Percentiles rank a stretch among this genome's conserved stretches.
Conservation (phyloP, 192 early-diverging fungal species). For the Coemansia guatemalensis region DNA sequence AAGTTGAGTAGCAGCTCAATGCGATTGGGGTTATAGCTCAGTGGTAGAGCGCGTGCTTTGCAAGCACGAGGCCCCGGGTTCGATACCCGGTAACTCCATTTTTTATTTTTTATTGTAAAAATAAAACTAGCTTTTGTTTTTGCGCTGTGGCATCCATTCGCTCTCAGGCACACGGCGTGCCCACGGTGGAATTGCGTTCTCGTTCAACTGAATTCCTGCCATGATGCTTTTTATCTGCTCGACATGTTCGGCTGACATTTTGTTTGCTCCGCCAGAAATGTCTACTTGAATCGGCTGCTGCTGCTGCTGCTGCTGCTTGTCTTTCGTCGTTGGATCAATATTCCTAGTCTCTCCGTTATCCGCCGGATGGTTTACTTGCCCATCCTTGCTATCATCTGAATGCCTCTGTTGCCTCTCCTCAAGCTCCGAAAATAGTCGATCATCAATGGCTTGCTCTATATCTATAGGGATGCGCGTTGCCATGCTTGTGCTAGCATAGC, state of each 20-base stretch:
- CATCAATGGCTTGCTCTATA: conserved; percentile 10
- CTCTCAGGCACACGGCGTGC: conserved; percentile 37
- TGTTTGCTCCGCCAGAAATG: neutral
- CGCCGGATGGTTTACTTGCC: no score
- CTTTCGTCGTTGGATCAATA: neutral
- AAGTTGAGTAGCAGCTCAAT: neutral
- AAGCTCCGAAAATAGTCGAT: conserved; percentile 9
- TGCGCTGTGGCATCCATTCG: conserved; percentile 46
- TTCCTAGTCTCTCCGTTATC: neutral
- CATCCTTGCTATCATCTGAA: no score
- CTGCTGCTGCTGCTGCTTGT: neutral
- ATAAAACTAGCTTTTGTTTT: neutral
- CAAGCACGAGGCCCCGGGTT: conserved; percentile 32
- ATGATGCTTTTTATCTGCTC: conserved; percentile 41
- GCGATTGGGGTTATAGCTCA: conserved; percentile 23
- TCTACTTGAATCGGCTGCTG: conserved; percentile 20
- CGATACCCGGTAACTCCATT: conserved; percentile 31
- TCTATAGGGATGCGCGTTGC: neutral
- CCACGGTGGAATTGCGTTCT: conserved; percentile 43
- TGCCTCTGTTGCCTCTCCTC: conserved; percentile 1
- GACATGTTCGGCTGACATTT: conserved; percentile 38
- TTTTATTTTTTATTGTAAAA: conserved; percentile 9
- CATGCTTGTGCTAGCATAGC: neutral
- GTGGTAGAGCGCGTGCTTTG: conserved; percentile 35
- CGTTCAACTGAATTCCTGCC: conserved; percentile 41